Conservation (phyloP, 345 rosid species). For the Cardiospermum halicacabum region DNA sequence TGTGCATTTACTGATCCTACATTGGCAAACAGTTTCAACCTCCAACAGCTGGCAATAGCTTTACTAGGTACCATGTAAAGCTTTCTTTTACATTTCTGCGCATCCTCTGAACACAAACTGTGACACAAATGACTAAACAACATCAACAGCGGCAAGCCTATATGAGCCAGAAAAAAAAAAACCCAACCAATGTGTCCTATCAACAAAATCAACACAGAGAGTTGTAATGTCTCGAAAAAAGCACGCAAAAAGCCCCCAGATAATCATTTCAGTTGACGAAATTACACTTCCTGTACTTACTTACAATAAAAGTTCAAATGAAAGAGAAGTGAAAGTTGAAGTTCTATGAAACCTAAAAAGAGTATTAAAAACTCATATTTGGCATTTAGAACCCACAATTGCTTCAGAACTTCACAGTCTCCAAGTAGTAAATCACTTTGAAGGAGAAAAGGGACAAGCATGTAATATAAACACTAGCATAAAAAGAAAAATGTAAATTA, state of each 20-base stretch:
- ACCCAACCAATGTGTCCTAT: background rate
- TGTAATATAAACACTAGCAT: background rate
- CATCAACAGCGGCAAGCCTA: background rate
- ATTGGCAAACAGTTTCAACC: slow-evolving; percentile 25
- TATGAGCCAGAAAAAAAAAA: background rate
- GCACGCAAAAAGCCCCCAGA: too few species aligned
- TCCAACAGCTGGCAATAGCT: slow-evolving; percentile 20
- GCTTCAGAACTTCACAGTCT: background rate
- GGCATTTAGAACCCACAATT: background rate
- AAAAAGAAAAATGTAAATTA: background rate
- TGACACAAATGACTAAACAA: slow-evolving; percentile 13
- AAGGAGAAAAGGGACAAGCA: background rate
- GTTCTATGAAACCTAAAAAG: background rate
- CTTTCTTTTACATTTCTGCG: slow-evolving; percentile 26
- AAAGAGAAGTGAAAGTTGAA: background rate
- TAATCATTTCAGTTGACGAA: background rate
- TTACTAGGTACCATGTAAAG: slow-evolving; percentile 29
- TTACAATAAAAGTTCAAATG: background rate
- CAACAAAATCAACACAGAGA: background rate
- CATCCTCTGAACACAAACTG: slow-evolving; percentile 14
- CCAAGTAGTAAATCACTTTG: background rate
- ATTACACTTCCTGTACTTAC: background rate
- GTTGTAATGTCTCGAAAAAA: too few species aligned
- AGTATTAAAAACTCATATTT: background rate
- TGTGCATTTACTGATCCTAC: slow-evolving; percentile 29